These are phyloP conservation scores for Fonsecaea erecta DNA, from an alignment of 2,329 filamentous ascomycete species.

Conservation along the genomic window DNA sequence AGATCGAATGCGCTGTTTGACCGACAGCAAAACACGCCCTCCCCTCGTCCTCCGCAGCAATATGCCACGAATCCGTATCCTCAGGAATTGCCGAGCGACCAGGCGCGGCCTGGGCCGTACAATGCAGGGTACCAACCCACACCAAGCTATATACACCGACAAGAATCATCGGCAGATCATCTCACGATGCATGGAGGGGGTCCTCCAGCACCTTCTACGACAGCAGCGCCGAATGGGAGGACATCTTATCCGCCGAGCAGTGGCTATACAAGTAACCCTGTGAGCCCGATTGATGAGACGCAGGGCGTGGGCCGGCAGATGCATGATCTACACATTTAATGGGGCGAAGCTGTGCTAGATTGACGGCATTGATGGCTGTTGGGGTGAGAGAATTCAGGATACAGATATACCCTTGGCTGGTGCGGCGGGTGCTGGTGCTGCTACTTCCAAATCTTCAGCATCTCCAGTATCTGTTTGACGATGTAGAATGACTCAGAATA, in stretches of 20 bases:
- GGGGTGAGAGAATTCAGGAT: slow-evolving; percentile 8
- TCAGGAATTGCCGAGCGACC: slow-evolving; percentile 19
- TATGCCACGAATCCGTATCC: slow-evolving; percentile 21
- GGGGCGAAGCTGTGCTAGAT: not conserved
- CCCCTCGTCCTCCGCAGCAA: slow-evolving; percentile 20
- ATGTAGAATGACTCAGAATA: slow-evolving; percentile 4
- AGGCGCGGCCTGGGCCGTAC: slow-evolving; percentile 27
- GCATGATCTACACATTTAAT: slow-evolving; percentile 33
- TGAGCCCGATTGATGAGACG: slow-evolving; percentile 27
- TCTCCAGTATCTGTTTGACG: too few species aligned
- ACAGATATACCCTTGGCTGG: slow-evolving; percentile 20
- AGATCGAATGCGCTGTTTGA: slow-evolving; percentile 28
- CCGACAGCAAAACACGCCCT: slow-evolving; percentile 24
- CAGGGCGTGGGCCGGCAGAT: slow-evolving; percentile 24
- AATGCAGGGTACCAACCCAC: slow-evolving; percentile 32
- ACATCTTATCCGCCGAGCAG: slow-evolving; percentile 8
- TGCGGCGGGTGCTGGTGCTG: too few species aligned
- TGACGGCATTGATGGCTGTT: slow-evolving; percentile 8
- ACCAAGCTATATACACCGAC: slow-evolving; percentile 33
- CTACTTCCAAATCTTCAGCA: not conserved
- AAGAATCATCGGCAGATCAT: slow-evolving; percentile 34
- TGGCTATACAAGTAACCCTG: slow-evolving; percentile 12
- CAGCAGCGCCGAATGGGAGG: not conserved
- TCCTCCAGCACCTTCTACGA: slow-evolving; percentile 12
- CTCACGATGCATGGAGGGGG: slow-evolving; percentile 31